A percentile compares a stretch with the other conserved stretches of the same genome.
Evolutionary conservation across 2,329 filamentous ascomycete species (phyloP).

Genomic region (Lachnellula cervina): DNA sequence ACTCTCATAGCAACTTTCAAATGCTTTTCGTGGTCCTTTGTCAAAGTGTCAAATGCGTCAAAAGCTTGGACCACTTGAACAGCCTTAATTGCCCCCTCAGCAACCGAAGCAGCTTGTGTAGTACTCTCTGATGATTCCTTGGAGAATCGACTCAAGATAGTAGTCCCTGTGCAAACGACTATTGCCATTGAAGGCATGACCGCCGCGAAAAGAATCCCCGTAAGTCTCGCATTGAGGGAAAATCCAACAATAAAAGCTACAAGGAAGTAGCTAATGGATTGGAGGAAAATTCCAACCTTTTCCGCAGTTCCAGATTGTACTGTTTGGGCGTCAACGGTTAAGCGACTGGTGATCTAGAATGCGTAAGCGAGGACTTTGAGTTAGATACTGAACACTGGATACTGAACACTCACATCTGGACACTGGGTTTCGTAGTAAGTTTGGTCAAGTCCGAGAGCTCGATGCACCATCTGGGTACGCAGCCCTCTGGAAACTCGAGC

Average conservation of each 20-base stretch:
- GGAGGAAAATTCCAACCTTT: conserved; percentile 54
- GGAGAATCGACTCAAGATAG: conserved; percentile 38
- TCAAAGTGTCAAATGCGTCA: conserved; percentile 42
- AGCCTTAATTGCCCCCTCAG: conserved; percentile 47
- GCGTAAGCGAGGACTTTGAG: conserved; percentile 38
- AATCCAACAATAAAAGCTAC: conserved; percentile 56
- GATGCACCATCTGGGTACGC: conserved; percentile 41
- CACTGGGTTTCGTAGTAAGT: conserved; percentile 47
- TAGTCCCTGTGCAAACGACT: conserved; percentile 42
- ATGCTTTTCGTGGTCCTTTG: conserved; percentile 43
- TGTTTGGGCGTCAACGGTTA: conserved; percentile 52
- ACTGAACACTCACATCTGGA: conserved; percentile 40
- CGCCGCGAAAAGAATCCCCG: conserved; percentile 48
- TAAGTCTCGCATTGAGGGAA: conserved; percentile 49
- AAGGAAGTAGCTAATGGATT: conserved; percentile 53
- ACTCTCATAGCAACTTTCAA: conserved; percentile 39
- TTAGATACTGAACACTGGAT: conserved; percentile 13
- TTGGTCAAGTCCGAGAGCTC: conserved; percentile 46
- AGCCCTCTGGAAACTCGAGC: conserved; percentile 44
- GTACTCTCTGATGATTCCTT: conserved; percentile 40
- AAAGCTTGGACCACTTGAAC: conserved; percentile 50
- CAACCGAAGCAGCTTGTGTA: conserved; percentile 46
- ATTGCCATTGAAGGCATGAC: conserved; percentile 47
- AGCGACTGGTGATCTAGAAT: conserved; percentile 45
- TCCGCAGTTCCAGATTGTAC: conserved; percentile 55